Conservation (phyloP, 2,329 filamentous ascomycete species). For the Sarocladium brachiariae region DNA sequence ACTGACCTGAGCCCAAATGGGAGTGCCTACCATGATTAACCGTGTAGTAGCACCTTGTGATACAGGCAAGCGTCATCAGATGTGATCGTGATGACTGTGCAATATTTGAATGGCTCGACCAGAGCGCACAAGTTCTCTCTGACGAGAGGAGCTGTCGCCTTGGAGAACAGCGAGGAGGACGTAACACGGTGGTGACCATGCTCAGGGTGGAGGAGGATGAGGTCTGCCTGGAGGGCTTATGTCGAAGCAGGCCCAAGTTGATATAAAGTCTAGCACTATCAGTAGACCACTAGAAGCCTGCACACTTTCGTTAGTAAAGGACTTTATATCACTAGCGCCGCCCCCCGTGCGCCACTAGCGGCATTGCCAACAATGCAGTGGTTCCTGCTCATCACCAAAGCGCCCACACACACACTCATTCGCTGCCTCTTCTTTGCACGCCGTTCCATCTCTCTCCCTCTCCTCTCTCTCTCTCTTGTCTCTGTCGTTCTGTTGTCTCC, state of each 20-base stretch:
- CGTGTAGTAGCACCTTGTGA: too few species aligned
- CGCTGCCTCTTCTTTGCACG: background rate
- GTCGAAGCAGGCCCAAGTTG: background rate
- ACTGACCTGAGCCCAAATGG: too few species aligned
- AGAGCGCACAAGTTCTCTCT: background rate
- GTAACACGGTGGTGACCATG: background rate
- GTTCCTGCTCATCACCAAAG: constrained; percentile 9
- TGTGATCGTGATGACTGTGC: too few species aligned
- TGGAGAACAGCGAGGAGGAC: constrained; percentile 1
- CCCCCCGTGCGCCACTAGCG: constrained; percentile 29
- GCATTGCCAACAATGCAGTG: constrained; percentile 18
- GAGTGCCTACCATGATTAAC: too few species aligned
- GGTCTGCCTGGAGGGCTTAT: background rate
- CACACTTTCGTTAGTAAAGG: background rate
- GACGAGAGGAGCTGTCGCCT: background rate
- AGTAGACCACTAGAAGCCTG: background rate
- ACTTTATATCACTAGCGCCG: constrained; percentile 24
- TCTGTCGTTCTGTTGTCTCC: background rate
- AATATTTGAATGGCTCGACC: background rate
- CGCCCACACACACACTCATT: constrained; percentile 1
- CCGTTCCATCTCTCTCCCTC: too few species aligned
- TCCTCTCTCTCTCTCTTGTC: background rate
- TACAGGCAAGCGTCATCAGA: too few species aligned
- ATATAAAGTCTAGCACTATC: constrained; percentile 3
- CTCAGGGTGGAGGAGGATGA: constrained; percentile 4